Evolutionary conservation across 108 stramenopile species (phyloP).

Genomic region (Fragilariopsis cylindrus): DNA sequence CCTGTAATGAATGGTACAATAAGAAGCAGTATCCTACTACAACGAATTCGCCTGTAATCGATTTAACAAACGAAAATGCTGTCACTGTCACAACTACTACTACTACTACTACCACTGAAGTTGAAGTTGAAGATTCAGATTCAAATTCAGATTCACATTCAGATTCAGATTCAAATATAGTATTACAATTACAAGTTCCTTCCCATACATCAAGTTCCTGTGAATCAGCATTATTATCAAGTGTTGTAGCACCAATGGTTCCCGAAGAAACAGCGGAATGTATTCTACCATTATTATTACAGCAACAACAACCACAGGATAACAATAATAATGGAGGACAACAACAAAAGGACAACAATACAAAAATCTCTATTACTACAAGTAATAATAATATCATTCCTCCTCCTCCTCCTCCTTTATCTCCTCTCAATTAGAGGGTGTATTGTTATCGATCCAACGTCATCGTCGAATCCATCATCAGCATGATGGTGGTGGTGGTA

Average conservation of each 20-base stretch:
- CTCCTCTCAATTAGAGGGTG: slow-evolving; percentile 67
- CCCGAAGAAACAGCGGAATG: slow-evolving; percentile 25
- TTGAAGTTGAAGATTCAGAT: not conserved
- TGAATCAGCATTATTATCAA: slow-evolving; percentile 54
- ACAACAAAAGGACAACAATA: not conserved
- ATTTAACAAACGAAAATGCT: not conserved
- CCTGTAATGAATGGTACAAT: slow-evolving; percentile 17
- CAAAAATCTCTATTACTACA: not conserved
- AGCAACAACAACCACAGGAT: not conserved
- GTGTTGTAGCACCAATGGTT: slow-evolving; percentile 34
- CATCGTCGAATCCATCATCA: slow-evolving; percentile 39
- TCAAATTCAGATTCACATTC: not conserved
- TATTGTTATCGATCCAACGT: slow-evolving; percentile 44
- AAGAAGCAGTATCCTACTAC: not conserved
- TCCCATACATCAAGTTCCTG: slow-evolving; percentile 51
- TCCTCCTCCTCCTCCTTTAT: slow-evolving; percentile 26
- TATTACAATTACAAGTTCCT: slow-evolving; percentile 13
- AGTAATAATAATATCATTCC: not conserved
- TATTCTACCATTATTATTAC: slow-evolving; percentile 30
- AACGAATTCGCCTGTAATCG: not conserved
- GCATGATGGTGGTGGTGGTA: not conserved
- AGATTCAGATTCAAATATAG: slow-evolving; percentile 21
- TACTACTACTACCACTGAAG: not conserved
- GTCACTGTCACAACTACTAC: not conserved
- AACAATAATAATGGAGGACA: not conserved